Base-by-base conservation (phyloP, 768 basidiomycete genomes). In the Termitomyces sp. region DNA sequence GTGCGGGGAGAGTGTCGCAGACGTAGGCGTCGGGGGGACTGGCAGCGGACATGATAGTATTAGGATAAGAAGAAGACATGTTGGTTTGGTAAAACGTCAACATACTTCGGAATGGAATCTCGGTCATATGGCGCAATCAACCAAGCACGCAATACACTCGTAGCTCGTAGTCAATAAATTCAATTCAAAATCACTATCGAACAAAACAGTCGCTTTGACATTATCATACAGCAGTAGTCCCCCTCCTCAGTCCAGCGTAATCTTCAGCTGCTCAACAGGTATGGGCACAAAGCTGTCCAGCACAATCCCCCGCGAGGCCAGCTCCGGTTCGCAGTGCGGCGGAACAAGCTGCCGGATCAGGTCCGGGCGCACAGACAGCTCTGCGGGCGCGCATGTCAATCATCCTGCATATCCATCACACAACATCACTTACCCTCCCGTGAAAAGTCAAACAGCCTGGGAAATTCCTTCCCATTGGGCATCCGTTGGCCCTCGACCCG, bases 381-480 rank as follows among this genome's bases (percentile, higher is more conserved):
- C 97, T 95, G 76, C 18, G 43, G 43, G 33, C 18, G 47, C 33
- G 43, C 32, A n/a, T 12, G 52, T 51, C 51, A 60, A 31, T 7
- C 13, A 35, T 11, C 25, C 27, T 23, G 32, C 53, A 45, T 12
- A 48, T 41, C 10, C 5, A 7, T n/a, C 48, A 39, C 20, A 50
- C 16, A 52, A 22, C 44, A 33, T 27, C 33, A 75, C 91, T 74
- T 62, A 94, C 94, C 94, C 76, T 64, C 96, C 59, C 90, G 86
- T 53, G 94, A 93, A 69, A 97, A 98, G 76, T 99, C 84, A 72
- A 99, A 98, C 60, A 99, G 74, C 32, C 82, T 81, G 2, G 97
- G 97, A 73, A 98, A 92, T 50, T 96, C 93, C 71, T 93, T 95
- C 58, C 97, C 95, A 62, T 95, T 97, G 7, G 95, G 94, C 92